phyloP scores from a whole-genome alignment of 2,329 filamentous ascomycete genomes.

The Penicillium sp. region DNA sequence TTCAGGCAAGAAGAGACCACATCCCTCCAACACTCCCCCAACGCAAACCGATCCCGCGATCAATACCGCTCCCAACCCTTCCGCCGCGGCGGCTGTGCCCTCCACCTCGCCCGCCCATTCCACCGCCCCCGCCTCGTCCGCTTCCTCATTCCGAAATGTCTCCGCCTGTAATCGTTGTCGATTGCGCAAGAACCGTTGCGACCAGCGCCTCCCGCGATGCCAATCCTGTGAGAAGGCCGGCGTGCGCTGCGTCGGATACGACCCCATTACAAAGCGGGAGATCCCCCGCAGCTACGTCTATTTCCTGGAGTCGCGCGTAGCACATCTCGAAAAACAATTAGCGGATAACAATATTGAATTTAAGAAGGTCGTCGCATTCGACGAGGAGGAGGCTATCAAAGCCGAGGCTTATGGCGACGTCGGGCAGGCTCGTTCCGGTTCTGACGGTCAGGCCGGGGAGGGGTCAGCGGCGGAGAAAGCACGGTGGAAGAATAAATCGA shows the following conservation, averaged over 20 bases:
- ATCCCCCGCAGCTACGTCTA: slow-evolving; percentile 92
- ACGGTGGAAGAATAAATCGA: slow-evolving; percentile 16
- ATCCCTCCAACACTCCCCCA: slow-evolving; percentile 29
- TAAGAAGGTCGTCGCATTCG: slow-evolving; percentile 67
- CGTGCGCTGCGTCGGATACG: slow-evolving; percentile 89
- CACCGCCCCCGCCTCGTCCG: slow-evolving; percentile 21
- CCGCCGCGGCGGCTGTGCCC: slow-evolving; percentile 13
- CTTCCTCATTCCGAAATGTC: slow-evolving; percentile 70
- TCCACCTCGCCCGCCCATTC: slow-evolving; percentile 24
- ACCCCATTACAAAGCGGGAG: slow-evolving; percentile 93
- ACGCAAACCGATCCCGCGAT: slow-evolving; percentile 20
- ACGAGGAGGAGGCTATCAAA: slow-evolving; percentile 45
- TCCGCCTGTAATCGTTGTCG: slow-evolving; percentile 93
- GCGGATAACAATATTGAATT: slow-evolving; percentile 67
- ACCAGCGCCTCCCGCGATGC: slow-evolving; percentile 88
- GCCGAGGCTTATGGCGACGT: slow-evolving; percentile 30
- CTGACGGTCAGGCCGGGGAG: slow-evolving; percentile 18
- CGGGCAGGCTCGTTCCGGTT: slow-evolving; percentile 16
- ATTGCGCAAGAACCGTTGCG: slow-evolving; percentile 88
- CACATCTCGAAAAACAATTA: slow-evolving; percentile 77
- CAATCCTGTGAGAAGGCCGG: slow-evolving; percentile 89
- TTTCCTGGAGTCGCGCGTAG: slow-evolving; percentile 84
- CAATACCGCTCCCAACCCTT: slow-evolving; percentile 16
- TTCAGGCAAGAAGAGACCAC: slow-evolving; percentile 39
- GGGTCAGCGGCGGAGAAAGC: slow-evolving; percentile 13